These are phyloP conservation scores for Trypanosoma cruzi DNA, from an alignment of 208 protist species.

Conservation along the genomic window DNA sequence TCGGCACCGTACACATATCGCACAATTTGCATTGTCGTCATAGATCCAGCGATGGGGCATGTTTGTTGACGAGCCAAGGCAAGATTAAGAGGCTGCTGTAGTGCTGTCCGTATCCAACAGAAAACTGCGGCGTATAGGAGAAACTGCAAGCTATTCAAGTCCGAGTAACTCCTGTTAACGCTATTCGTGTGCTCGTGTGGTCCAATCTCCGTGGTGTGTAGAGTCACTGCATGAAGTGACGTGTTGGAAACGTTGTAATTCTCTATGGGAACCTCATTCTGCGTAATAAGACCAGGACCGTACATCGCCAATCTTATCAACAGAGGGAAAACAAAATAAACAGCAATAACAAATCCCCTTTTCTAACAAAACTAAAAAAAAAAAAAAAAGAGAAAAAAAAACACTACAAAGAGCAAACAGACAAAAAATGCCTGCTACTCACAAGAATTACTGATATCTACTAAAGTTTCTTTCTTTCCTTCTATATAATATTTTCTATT, in stretches of 20 bases:
- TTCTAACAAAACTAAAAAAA: conserved; percentile 5
- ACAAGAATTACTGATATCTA: no score
- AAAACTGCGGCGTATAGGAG: conserved; percentile 57
- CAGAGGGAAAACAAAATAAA: neutral
- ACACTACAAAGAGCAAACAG: neutral
- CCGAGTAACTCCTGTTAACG: conserved; percentile 75
- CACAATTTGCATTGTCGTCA: conserved; percentile 46
- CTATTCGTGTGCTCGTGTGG: conserved; percentile 77
- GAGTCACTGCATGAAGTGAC: neutral
- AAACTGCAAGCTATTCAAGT: conserved; percentile 59
- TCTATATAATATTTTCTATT: neutral
- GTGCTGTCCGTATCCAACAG: conserved; percentile 66
- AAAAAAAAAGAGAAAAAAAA: no score
- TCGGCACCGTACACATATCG: conserved; percentile 44
- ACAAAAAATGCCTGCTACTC: no score
- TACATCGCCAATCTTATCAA: conserved; percentile 1
- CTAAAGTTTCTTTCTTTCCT: neutral
- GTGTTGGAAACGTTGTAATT: neutral
- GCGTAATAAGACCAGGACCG: conserved; percentile 1
- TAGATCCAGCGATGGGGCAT: conserved; percentile 27
- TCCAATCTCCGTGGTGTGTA: neutral
- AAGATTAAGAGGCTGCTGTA: conserved; percentile 85
- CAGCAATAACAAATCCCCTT: no score
- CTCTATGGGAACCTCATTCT: neutral
- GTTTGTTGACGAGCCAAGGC: conserved; percentile 84